Percentiles rank a stretch among this genome's conserved stretches.
These are phyloP conservation scores for Rehmannia glutinosa DNA, from an alignment of 257 asterid genomes.

Conservation along the genomic window DNA sequence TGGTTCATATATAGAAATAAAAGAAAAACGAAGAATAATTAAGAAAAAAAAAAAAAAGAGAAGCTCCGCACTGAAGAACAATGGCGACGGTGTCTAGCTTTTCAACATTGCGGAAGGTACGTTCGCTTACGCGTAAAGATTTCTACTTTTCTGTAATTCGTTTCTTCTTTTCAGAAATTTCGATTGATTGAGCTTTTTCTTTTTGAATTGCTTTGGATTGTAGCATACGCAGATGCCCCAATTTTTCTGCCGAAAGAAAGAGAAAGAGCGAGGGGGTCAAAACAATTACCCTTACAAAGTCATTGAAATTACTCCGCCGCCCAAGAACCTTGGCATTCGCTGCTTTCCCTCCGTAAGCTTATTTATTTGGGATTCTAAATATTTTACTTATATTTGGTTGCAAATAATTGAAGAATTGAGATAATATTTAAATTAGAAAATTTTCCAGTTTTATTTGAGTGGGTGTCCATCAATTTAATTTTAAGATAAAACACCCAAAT, in stretches of 20 bases:
- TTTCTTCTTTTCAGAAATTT: neutral
- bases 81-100: slow-evolving; percentile 50
- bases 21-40: neutral
- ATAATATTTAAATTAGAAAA: neutral
- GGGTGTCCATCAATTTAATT: neutral
- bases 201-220: neutral
- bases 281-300: slow-evolving; percentile 75
- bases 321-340: slow-evolving; percentile 86
- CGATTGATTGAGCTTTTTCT: neutral
- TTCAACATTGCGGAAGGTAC: slow-evolving; percentile 46
- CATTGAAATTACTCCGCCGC: slow-evolving; percentile 82
- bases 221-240: slow-evolving; percentile 42
- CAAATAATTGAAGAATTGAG: neutral
- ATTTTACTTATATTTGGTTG: neutral
- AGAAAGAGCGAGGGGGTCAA: slow-evolving; percentile 62
- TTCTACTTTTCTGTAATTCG: neutral
- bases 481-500: neutral
- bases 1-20: neutral
- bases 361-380: neutral
- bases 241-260: slow-evolving; percentile 67
- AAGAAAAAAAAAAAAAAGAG: neutral
- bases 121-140: neutral
- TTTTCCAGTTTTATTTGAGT: neutral
- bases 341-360: slow-evolving; percentile 68
- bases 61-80: slow-evolving; percentile 15